Base-by-base conservation (phyloP, 495 filamentous ascomycete genomes). In the Cladorrhinum samala region DNA sequence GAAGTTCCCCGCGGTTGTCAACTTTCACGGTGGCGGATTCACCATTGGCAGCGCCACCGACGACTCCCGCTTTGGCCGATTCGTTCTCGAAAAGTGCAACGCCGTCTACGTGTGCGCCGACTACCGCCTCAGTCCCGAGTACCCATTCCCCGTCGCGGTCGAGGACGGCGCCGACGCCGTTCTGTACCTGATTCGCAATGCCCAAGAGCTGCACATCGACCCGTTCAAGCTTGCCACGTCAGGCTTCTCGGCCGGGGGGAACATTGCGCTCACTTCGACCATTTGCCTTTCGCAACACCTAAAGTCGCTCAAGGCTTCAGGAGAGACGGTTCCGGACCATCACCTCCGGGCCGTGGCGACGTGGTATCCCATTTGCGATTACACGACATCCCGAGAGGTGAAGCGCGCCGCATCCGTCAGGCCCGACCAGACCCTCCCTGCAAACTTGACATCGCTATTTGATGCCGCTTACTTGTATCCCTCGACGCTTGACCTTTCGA, bases 231-330 rank as follows among this genome's bases (percentile, higher is more conserved):
- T 96, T 14, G 87, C 83, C 2, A 70, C 91, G 9, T 88, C 80
- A 4, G 91, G 91, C 14, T 97, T 97, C 69, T 90, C 85, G 0
- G 88, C 89, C 1, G 92, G 92, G 2, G 92, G 83, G 11, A 97
- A 96, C 60, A 80, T 95, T 57, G 80, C 83, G 20, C 83, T 95
- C 56, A 91, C 90, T 0, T 83, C 91, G 0, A 85, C 88, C 0
- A 71, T 96, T 17, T 78, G 85, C 18, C 68, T 95, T 1, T 68
- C 77, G 16, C 37, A 61, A 11, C 66, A 72, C 33, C 47, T 72
- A 38, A 57, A 64, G 19, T 17, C 55, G 19, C 33, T 20, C 39
- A 16, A 13, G 11, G 0, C 19, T 47, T 23, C 52, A 14, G 0
- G 33, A 19, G 4, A 16, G 8, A 13, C 39, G 8, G 44, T 67